Base-by-base conservation (phyloP, 345 rosid species). In the Arabidopsis suecica region DNA sequence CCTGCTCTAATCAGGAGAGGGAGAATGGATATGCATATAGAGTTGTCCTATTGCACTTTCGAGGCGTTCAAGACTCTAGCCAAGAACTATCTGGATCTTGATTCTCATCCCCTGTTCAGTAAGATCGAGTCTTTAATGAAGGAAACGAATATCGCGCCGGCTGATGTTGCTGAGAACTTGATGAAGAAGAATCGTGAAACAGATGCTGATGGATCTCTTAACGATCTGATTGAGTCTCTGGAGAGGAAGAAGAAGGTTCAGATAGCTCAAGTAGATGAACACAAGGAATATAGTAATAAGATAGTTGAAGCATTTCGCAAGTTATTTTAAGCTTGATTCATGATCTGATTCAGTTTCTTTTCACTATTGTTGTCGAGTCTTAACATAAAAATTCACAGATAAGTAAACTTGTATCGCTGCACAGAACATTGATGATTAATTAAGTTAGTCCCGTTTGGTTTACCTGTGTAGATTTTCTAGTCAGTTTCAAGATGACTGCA, bases 1-100 rank as follows among this genome's bases (percentile, higher is more conserved):
- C 84, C 82, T 0, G 88, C 86, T 32, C 41, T 85, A 5, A 85
- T 83, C 9, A 76, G 88, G 50, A 69, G 81, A 64, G 86, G 88
- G 25, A 68, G 84, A 38, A 83, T 85, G 85, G 86, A 81, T 48
- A 72, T 76, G 79, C 85, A 75, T 58, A 73, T 83, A 12, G 79
- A 81, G 54, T 55, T 83, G 63, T 85, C 83, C 9, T 83, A 83
- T 47, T 85, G 88, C 56, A 30, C 71, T 33, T 85, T 77, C 51
- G 83, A 81, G 53, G 82, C 86, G 25, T 83, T 85, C 79, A 79
- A 72, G 73, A 53, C 53, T 20, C 68, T 85, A 0, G 85, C 83
- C 14, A 81, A 42, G 75, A 83, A 81, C 48, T 83, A 83, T 45
- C 44, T 80, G 60, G 72, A 78, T 6, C 54, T 80, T 38, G 84